These are phyloP conservation scores for Fusarium sp. DNA, from an alignment of 2,329 filamentous ascomycete genomes.

Conservation along the genomic window DNA sequence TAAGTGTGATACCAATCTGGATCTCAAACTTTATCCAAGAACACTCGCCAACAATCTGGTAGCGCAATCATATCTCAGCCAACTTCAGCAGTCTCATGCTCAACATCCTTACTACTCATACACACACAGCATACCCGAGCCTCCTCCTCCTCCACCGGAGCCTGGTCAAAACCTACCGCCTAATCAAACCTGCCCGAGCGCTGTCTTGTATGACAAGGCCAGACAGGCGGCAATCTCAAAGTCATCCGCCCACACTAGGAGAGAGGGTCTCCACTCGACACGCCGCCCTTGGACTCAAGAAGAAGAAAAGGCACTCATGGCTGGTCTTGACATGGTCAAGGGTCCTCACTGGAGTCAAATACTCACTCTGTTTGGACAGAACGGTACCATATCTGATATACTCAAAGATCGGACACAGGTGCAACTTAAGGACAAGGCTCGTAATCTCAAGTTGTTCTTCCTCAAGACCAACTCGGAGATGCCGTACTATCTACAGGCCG, in stretches of 20 bases:
- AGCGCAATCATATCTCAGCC: conserved; percentile 53
- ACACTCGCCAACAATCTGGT: conserved; percentile 48
- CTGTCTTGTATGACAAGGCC: conserved; percentile 69
- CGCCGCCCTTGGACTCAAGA: conserved; percentile 88
- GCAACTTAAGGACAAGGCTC: conserved; percentile 91
- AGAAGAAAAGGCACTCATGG: conserved; percentile 91
- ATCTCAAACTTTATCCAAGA: conserved; percentile 3
- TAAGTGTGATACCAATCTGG: conserved; percentile 36
- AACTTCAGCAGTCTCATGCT: conserved; percentile 54
- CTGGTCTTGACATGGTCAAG: conserved; percentile 87
- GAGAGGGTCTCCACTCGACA: conserved; percentile 70
- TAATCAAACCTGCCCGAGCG: conserved; percentile 67
- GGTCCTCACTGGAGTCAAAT: conserved; percentile 96
- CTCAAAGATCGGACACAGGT: conserved; percentile 92
- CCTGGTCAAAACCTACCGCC: conserved; percentile 62
- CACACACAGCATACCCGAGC: conserved; percentile 52
- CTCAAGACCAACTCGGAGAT: conserved; percentile 92
- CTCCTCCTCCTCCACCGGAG: conserved; percentile 45
- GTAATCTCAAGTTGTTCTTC: conserved; percentile 92
- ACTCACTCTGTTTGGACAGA: conserved; percentile 82
- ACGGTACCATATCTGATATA: conserved; percentile 83
- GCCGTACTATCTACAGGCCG: conserved; percentile 86
- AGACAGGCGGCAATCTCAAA: conserved; percentile 70
- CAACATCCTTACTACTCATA: conserved; percentile 53
- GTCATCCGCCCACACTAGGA: conserved; percentile 65